Evolutionary conservation across 75 land plant genomes (phyloP).

Genomic region (Gnetum montanum): DNA sequence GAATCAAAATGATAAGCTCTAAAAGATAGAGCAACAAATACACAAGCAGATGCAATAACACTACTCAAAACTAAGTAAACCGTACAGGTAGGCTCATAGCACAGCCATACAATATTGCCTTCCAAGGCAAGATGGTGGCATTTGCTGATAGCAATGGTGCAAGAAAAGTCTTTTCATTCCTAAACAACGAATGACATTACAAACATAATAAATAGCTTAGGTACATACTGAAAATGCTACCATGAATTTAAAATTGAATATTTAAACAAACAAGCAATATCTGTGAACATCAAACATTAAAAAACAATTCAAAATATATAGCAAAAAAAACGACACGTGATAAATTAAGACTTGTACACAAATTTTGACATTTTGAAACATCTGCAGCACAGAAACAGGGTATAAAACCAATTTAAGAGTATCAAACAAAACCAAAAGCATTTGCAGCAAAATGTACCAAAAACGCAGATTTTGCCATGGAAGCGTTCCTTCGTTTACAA

Average conservation of each 20-base stretch:
- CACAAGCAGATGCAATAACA: background rate
- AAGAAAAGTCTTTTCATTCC: constrained; percentile 71
- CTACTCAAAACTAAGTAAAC: background rate
- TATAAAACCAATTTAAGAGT: too few species aligned
- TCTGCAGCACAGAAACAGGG: too few species aligned
- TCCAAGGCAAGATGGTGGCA: constrained; percentile 56
- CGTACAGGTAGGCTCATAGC: constrained; percentile 78
- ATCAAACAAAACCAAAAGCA: too few species aligned
- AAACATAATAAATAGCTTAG: background rate
- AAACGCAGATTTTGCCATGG: constrained; percentile 91
- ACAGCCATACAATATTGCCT: constrained; percentile 70
- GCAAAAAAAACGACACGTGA: too few species aligned
- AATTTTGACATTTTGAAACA: too few species aligned
- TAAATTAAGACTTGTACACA: too few species aligned
- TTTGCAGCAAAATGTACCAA: too few species aligned
- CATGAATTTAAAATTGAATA: too few species aligned
- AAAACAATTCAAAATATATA: background rate
- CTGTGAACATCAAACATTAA: background rate
- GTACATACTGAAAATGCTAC: too few species aligned
- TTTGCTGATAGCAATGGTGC: constrained; percentile 47
- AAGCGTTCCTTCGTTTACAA: constrained; percentile 55
- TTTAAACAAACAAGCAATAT: too few species aligned
- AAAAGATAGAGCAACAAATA: background rate
- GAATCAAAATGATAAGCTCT: background rate
- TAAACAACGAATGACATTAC: constrained; percentile 3